A percentile compares a stretch with the other conserved stretches of the same genome.
These are phyloP conservation scores for Trypanosoma cruzi DNA, from an alignment of 208 protist genomes.

Conservation along the genomic window DNA sequence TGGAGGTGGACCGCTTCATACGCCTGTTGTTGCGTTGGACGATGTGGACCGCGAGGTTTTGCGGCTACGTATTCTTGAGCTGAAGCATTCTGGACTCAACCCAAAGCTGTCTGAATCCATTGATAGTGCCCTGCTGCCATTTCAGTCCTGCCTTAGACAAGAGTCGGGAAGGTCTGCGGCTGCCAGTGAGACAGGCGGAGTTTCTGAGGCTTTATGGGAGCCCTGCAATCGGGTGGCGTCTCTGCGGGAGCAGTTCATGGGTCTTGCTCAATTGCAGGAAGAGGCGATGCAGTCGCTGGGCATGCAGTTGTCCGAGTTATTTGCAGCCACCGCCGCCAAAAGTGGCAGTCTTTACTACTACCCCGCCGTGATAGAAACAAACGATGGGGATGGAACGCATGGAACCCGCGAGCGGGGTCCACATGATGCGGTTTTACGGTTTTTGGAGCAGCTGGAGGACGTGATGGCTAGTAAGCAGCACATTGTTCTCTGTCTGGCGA, in stretches of 20 bases:
- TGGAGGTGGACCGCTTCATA: neutral
- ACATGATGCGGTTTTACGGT: neutral
- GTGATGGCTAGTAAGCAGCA: slow-evolving; percentile 29
- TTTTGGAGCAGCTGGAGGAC: slow-evolving; percentile 27
- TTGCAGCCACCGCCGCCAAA: neutral
- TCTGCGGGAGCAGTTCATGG: slow-evolving; percentile 26
- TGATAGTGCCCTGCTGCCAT: slow-evolving; percentile 7
- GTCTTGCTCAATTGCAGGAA: slow-evolving; percentile 22
- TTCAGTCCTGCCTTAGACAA: slow-evolving; percentile 13
- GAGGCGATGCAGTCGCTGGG: slow-evolving; percentile 23
- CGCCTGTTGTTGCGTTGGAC: slow-evolving; percentile 12
- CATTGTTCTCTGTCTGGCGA: slow-evolving; percentile 21
- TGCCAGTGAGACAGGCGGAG: neutral
- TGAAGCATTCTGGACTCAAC: slow-evolving; percentile 19
- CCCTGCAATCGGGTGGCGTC: slow-evolving; percentile 8
- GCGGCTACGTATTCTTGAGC: slow-evolving; percentile 25
- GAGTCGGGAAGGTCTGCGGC: neutral
- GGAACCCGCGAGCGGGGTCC: neutral
- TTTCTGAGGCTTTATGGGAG: slow-evolving; percentile 1
- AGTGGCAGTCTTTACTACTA: neutral
- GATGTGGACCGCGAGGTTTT: slow-evolving; percentile 21
- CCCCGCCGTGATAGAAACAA: neutral
- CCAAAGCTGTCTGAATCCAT: slow-evolving; percentile 18
- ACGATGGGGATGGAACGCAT: neutral
- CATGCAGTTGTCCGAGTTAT: slow-evolving; percentile 15